phyloP scores from a whole-genome alignment of 2,329 filamentous ascomycete species.

The Fusarium sp. region DNA sequence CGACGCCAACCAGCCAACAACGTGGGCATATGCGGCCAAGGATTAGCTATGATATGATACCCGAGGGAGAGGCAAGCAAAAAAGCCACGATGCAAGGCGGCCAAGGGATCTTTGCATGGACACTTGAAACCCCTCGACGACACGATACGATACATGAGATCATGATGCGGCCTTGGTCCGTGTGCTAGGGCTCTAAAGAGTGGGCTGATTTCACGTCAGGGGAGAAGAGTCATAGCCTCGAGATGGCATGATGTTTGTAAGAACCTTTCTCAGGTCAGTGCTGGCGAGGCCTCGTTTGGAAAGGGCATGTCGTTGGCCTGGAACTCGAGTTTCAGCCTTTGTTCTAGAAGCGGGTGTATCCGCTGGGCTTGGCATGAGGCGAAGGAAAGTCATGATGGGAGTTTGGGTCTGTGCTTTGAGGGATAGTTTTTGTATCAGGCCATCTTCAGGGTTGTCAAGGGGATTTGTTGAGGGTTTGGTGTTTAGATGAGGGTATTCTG shows the following conservation, averaged over 20 bases:
- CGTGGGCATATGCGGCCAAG: conserved; percentile 18
- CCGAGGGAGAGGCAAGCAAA: conserved; percentile 13
- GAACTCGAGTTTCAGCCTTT: background rate
- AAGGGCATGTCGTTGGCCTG: background rate
- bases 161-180: conserved; percentile 8
- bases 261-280: background rate
- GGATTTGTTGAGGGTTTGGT: background rate
- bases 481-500: background rate
- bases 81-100: conserved; percentile 8
- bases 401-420: background rate
- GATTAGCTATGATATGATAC: conserved; percentile 19
- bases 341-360: conserved; percentile 6
- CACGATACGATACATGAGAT: conserved; percentile 10
- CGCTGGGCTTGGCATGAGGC: conserved; percentile 9
- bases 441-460: background rate
- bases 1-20: background rate
- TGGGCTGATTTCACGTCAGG: conserved; percentile 15
- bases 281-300: background rate
- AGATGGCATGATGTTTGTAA: conserved; percentile 9
- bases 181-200: background rate
- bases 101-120: background rate
- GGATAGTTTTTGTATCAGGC: background rate
- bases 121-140: background rate
- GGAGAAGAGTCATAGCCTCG: background rate
- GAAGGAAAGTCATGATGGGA: conserved; percentile 2